Evolutionary conservation across 1,284 basidiomycete species (phyloP).

Genomic region (Porogramme epimiltina): DNA sequence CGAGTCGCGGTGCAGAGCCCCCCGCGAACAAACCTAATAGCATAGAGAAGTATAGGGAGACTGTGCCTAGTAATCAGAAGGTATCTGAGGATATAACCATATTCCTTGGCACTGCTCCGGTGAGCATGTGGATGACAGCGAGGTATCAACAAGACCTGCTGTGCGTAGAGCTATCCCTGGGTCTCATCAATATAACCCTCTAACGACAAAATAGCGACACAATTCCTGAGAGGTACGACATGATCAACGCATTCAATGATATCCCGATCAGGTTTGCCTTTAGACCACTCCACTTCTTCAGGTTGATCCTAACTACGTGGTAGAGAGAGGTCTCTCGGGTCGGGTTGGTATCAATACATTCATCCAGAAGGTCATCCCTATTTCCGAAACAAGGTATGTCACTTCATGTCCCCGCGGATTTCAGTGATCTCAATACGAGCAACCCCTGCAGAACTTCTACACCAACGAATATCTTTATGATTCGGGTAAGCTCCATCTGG

Average conservation of each 20-base stretch:
- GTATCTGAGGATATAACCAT: background rate
- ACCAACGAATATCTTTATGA: conserved; percentile 17
- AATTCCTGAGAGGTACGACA: background rate
- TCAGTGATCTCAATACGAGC: too few relatives aligned
- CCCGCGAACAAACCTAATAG: too few relatives aligned
- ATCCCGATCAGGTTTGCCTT: background rate
- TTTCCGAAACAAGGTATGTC: conserved; percentile 11
- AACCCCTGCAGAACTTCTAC: conserved; percentile 4
- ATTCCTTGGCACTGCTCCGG: too few relatives aligned
- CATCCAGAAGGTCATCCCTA: conserved; percentile 28
- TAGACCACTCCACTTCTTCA: background rate
- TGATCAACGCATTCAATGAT: background rate
- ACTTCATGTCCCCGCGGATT: too few relatives aligned
- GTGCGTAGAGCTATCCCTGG: background rate
- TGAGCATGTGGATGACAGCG: too few relatives aligned
- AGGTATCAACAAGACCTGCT: too few relatives aligned
- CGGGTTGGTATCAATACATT: conserved; percentile 13
- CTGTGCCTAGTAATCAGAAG: too few relatives aligned
- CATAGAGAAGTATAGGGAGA: too few relatives aligned
- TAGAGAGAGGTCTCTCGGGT: background rate
- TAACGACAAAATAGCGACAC: too few relatives aligned
- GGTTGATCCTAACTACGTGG: background rate
- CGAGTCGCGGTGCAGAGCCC: too few relatives aligned
- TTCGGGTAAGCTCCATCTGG: background rate
- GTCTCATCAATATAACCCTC: background rate